Conservation (phyloP, 805 yeast species). For the Cyberlindnera euphorbiiphila region DNA sequence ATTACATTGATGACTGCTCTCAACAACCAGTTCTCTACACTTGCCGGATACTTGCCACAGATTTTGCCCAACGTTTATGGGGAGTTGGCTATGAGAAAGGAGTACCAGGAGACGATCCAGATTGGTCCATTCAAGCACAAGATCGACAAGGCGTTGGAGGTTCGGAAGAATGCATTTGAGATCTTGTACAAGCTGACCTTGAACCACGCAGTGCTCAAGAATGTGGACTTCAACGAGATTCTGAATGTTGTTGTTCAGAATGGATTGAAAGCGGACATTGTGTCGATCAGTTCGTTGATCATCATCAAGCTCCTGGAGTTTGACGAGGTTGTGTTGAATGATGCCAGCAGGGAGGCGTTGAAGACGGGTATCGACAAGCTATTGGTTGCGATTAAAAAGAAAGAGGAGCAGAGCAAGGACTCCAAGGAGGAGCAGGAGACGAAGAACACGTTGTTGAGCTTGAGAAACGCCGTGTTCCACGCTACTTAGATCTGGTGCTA, state of each 20-base stretch:
- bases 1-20: conserved; percentile 56
- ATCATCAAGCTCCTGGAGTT: conserved; percentile 26
- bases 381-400: conserved; percentile 26
- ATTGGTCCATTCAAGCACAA: conserved; percentile 88
- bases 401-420: conserved; percentile 28
- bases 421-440: conserved; percentile 30
- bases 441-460: conserved; percentile 21
- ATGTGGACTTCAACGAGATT: conserved; percentile 33
- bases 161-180: conserved; percentile 70
- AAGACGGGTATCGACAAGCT: conserved; percentile 28
- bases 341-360: conserved; percentile 17
- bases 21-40: conserved; percentile 48
- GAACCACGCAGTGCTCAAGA: conserved; percentile 21
- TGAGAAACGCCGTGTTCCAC: conserved; percentile 22
- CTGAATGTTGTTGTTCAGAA: conserved; percentile 32
- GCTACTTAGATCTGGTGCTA: not conserved
- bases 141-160: conserved; percentile 72
- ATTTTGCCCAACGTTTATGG: conserved; percentile 48
- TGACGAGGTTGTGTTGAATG: conserved; percentile 24
- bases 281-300: conserved; percentile 26
- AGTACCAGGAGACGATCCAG: conserved; percentile 60
- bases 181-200: conserved; percentile 50
- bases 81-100: conserved; percentile 52
- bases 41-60: conserved; percentile 41
- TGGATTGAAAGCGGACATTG: conserved; percentile 37